Evolutionary conservation across 805 yeast species (phyloP).

Genomic region (baker's yeast (Saccharomyces cerevisiae)): DNA sequence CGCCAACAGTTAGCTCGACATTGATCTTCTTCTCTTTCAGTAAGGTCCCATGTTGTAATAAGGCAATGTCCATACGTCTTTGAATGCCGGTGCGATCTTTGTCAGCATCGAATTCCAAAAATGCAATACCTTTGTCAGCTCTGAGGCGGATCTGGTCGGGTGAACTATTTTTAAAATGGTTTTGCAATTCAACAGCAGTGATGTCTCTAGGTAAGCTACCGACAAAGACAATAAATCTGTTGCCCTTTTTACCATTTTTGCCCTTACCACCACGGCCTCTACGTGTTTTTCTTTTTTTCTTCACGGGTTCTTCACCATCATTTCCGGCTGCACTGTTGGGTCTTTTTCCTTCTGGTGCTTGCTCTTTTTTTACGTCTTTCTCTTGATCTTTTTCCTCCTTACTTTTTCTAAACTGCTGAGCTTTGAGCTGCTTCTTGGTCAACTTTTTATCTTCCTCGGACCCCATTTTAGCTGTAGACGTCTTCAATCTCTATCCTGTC

Average conservation of each 20-base stretch:
- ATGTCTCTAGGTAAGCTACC: conserved; percentile 81
- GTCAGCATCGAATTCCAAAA: conserved; percentile 65
- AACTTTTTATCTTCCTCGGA: conserved; percentile 24
- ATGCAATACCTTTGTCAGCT: conserved; percentile 83
- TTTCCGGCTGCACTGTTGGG: conserved; percentile 13
- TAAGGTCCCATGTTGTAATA: conserved; percentile 71
- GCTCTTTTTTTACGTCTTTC: conserved; percentile 14
- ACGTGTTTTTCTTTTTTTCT: conserved; percentile 45
- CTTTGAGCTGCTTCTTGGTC: conserved; percentile 32
- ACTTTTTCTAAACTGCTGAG: conserved; percentile 28
- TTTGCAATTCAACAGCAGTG: conserved; percentile 49
- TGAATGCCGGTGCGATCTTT: conserved; percentile 48
- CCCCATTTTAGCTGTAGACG: not conserved
- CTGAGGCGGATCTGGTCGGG: conserved; percentile 77
- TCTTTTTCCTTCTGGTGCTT: conserved; percentile 22
- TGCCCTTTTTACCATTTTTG: conserved; percentile 53
- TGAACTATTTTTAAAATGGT: conserved; percentile 63
- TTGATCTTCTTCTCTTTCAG: conserved; percentile 72
- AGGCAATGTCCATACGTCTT: conserved; percentile 73
- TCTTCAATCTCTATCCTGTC: no score
- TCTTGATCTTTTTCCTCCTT: conserved; percentile 25
- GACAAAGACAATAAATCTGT: conserved; percentile 72
- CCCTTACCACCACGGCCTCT: conserved; percentile 74
- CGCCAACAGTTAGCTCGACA: conserved; percentile 95
- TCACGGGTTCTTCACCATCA: conserved; percentile 32